Evolutionary conservation across 2,329 filamentous ascomycete species (phyloP).

Genomic region (Penicillium aurantiogriseum): DNA sequence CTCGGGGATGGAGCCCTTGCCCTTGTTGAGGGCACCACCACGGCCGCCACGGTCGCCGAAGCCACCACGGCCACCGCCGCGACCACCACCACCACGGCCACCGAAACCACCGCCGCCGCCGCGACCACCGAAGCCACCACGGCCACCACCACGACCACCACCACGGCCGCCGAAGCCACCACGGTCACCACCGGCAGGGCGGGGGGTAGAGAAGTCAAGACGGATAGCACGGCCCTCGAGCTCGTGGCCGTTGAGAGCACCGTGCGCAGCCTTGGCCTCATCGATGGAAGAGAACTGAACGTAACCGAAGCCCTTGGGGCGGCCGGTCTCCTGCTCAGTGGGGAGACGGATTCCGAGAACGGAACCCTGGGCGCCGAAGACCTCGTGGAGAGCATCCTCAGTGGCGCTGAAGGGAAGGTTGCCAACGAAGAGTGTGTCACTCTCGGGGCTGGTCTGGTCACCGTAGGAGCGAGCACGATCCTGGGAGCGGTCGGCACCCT

Average conservation of each 20-base stretch:
- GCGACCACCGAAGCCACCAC: slow-evolving; percentile 45
- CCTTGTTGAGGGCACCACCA: slow-evolving; percentile 49
- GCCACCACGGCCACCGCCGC: slow-evolving; percentile 49
- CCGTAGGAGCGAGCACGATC: slow-evolving; percentile 60
- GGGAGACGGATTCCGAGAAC: slow-evolving; percentile 82
- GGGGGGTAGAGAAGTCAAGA: slow-evolving; percentile 75
- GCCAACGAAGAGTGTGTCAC: slow-evolving; percentile 85
- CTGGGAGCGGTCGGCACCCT: slow-evolving; percentile 57
- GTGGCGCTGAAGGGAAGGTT: slow-evolving; percentile 84
- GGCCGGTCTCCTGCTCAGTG: slow-evolving; percentile 79
- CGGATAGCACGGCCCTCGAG: slow-evolving; percentile 72
- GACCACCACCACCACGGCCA: slow-evolving; percentile 39
- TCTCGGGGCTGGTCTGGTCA: slow-evolving; percentile 74
- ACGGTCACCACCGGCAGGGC: slow-evolving; percentile 55
- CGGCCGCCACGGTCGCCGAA: slow-evolving; percentile 51
- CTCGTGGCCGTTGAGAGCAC: slow-evolving; percentile 68
- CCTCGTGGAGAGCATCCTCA: slow-evolving; percentile 70
- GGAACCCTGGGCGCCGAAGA: slow-evolving; percentile 69
- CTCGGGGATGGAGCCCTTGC: slow-evolving; percentile 58
- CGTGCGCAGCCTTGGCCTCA: slow-evolving; percentile 74
- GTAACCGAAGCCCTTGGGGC: slow-evolving; percentile 90
- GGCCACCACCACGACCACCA: slow-evolving; percentile 53
- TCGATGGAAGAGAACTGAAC: slow-evolving; percentile 79
- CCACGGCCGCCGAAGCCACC: slow-evolving; percentile 50
- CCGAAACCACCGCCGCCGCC: slow-evolving; percentile 46